Evolutionary conservation across 768 basidiomycete species (phyloP).

Genomic region (Xerocomellus intermedius): DNA sequence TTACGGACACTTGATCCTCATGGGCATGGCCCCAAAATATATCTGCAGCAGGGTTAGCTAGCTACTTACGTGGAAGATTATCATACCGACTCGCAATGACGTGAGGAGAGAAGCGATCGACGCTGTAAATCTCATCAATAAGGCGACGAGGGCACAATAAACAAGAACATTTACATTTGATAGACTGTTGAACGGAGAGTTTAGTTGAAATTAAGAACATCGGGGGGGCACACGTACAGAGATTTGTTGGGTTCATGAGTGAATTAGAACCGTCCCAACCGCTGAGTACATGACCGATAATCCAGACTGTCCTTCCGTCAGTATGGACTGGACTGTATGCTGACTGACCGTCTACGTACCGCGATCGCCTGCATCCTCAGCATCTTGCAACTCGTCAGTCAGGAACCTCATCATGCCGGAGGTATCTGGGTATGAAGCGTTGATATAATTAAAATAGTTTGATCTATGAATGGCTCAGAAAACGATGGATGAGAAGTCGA

Average conservation of each 20-base stretch:
- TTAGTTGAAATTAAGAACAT: slow-evolving; percentile 1
- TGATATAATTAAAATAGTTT: slow-evolving; percentile 78
- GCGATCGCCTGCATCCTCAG: slow-evolving; percentile 73
- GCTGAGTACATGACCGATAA: slow-evolving; percentile 54
- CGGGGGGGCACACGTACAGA: slow-evolving; percentile 48
- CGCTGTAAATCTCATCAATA: slow-evolving; percentile 36
- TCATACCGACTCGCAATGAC: slow-evolving; percentile 66
- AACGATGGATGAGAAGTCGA: not conserved
- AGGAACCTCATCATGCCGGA: slow-evolving; percentile 78
- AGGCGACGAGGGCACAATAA: not conserved
- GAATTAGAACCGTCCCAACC: slow-evolving; percentile 76
- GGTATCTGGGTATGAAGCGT: slow-evolving; percentile 63
- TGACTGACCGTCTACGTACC: slow-evolving; percentile 38
- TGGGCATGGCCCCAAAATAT: slow-evolving; percentile 82
- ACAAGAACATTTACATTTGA: slow-evolving; percentile 39
- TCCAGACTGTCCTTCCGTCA: slow-evolving; percentile 40
- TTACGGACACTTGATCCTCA: slow-evolving; percentile 66
- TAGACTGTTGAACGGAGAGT: slow-evolving; percentile 34
- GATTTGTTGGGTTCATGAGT: slow-evolving; percentile 60
- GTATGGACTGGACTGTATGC: not conserved
- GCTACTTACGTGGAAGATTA: not conserved
- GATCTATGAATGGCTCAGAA: slow-evolving; percentile 37
- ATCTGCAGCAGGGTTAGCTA: slow-evolving; percentile 36
- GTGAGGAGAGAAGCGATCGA: slow-evolving; percentile 77
- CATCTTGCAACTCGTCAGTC: slow-evolving; percentile 74